Conservation (phyloP, 441 rosid species). For the Kokia cookei region DNA sequence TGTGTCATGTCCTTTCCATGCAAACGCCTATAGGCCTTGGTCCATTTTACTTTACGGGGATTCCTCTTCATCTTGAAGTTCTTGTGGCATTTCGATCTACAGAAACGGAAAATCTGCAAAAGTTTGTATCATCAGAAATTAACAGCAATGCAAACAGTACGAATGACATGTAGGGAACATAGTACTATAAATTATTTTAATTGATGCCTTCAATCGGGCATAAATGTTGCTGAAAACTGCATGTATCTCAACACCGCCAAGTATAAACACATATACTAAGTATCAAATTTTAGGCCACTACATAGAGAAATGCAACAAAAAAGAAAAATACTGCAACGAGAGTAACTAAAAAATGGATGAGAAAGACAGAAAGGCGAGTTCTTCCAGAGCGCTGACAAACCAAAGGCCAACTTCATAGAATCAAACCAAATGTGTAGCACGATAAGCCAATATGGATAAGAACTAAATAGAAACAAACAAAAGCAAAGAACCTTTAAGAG, state of each 20-base stretch:
- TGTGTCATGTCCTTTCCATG: constrained; percentile 96
- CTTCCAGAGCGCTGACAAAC: not conserved
- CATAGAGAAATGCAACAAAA: not conserved
- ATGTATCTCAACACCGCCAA: not conserved
- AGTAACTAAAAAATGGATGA: not conserved
- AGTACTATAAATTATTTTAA: not conserved
- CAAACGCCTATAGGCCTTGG: constrained; percentile 79
- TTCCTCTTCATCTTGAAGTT: constrained; percentile 98
- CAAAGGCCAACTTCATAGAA: not conserved
- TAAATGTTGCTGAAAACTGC: not conserved
- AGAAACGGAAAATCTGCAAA: constrained; percentile 77
- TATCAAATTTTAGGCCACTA: not conserved
- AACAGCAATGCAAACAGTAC: not conserved
- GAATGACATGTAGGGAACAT: not conserved
- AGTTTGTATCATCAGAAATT: not conserved
- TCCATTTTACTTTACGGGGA: constrained; percentile 93
- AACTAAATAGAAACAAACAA: not conserved
- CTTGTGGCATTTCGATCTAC: constrained; percentile 93
- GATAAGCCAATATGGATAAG: not conserved
- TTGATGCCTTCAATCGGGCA: not conserved
- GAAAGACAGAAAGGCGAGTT: not conserved
- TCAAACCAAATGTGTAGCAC: not conserved
- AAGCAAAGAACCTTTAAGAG: not conserved
- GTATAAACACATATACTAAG: not conserved
- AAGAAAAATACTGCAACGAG: not conserved